Conservation (phyloP, 805 yeast species). For the Myxozyma sirexii region DNA sequence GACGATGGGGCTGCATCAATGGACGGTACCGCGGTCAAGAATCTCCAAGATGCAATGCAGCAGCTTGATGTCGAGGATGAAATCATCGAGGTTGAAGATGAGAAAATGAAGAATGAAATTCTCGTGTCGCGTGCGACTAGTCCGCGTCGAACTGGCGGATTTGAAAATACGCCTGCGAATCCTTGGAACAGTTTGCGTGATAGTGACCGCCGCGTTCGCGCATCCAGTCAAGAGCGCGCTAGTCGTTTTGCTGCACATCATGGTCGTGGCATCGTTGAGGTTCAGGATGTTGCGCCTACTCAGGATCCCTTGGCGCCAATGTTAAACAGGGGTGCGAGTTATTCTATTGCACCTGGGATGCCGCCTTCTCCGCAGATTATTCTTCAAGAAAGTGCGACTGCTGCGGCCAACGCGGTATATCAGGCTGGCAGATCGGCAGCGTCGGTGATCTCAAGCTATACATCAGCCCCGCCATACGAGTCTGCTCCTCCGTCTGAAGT, state of each 20-base stretch:
- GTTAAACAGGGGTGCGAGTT: slow-evolving; percentile 11
- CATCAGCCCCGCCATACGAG: slow-evolving; percentile 11
- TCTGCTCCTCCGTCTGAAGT: slow-evolving; percentile 13
- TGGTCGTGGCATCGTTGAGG: slow-evolving; percentile 9
- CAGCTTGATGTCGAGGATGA: slow-evolving; percentile 24
- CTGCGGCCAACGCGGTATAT: background rate
- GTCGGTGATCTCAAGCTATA: slow-evolving; percentile 4
- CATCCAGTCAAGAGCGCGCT: slow-evolving; percentile 17
- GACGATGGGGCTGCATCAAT: slow-evolving; percentile 18
- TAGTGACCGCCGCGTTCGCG: slow-evolving; percentile 13
- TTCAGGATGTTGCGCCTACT: slow-evolving; percentile 22
- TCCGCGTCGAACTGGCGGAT: background rate
- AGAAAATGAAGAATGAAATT: slow-evolving; percentile 9
- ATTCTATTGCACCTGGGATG: slow-evolving; percentile 19
- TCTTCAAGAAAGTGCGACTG: slow-evolving; percentile 9
- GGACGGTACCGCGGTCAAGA: slow-evolving; percentile 8
- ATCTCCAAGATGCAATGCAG: slow-evolving; percentile 10
- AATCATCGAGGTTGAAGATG: background rate
- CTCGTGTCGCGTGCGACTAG: slow-evolving; percentile 3
- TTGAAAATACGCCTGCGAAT: slow-evolving; percentile 2
- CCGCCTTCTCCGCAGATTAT: slow-evolving; percentile 26
- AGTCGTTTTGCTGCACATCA: slow-evolving; percentile 17
- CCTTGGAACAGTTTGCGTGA: slow-evolving; percentile 14
- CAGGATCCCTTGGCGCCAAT: slow-evolving; percentile 22
- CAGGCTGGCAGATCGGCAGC: slow-evolving; percentile 3